Base-by-base conservation (phyloP, 768 basidiomycete species). In the Agrocybe praecox region DNA sequence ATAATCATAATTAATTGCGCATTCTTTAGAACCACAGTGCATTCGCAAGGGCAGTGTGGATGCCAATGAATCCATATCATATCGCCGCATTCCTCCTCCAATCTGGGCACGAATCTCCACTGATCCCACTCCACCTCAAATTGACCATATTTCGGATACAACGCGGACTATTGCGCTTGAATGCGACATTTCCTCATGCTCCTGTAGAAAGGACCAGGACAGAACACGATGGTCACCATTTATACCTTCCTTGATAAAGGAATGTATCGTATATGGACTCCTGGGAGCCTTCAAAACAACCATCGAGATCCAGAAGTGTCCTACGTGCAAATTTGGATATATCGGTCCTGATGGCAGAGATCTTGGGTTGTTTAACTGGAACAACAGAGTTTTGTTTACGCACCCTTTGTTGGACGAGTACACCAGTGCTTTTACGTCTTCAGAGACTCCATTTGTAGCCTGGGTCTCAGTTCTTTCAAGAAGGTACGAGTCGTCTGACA, bases 401-500 rank as follows among this genome's bases (percentile, higher is more conserved):
- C 68, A 69, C 43, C 67, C 65, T 17, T 55, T 71, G 5, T 57
- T 71, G 2, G 64, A 71, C 15, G 65, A 71, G 7, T 71, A 71
- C 43, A 71, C 63, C 0, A 61, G 60, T 14, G 49, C 58, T 1
- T 71, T 61, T 44, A 68, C 68, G 11, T 48, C 59, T 2, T 71
- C 68, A 1, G 68, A 71, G 36, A 71, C 68, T 0, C 66, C 66
- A 0, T 69, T 71, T 42, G 48, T 49, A 1, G 59, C 66, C 2
- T 68, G 64, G 64, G 58, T 65, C 1, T 46, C 61, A 4, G 57
- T 62, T 0, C 23, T 64, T 1, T 34, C 51, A 0, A 33, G 65
- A 1, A 42, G 66, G 2, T 70, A 70, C 22, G 11, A 47, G 17
- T 9, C 8, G 8, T 9, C n/a, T n/a, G n/a, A 26, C 22, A n/a